These are phyloP conservation scores for Ascodesmis nigricans DNA, from an alignment of 495 filamentous ascomycete genomes.

Conservation along the genomic window DNA sequence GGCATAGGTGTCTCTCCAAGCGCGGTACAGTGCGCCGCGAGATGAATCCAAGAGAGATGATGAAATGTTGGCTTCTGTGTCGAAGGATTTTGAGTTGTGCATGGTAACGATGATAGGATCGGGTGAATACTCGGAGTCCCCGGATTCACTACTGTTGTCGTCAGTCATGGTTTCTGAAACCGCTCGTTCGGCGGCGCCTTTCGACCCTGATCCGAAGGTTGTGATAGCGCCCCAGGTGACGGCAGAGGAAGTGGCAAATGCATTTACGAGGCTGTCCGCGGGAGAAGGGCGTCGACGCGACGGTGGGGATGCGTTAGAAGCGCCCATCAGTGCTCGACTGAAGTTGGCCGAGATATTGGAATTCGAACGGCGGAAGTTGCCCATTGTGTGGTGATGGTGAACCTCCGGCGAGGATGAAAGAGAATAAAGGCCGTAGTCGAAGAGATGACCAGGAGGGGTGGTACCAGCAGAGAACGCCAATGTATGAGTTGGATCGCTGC, in stretches of 20 bases:
- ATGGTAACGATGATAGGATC: constrained; percentile 37
- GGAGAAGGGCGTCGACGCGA: constrained; percentile 42
- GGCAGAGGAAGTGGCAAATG: constrained; percentile 31
- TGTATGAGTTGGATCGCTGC: constrained; percentile 35
- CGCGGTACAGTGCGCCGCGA: constrained; percentile 34
- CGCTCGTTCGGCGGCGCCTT: constrained; percentile 29
- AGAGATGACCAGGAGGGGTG: constrained; percentile 29
- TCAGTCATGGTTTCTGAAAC: constrained; percentile 21
- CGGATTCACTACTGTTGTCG: too few relatives aligned
- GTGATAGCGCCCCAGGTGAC: constrained; percentile 46
- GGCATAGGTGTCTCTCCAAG: constrained; percentile 62
- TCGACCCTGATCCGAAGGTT: constrained; percentile 28
- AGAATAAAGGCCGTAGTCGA: constrained; percentile 2
- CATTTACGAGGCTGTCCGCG: constrained; percentile 40
- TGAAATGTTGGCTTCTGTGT: constrained; percentile 48
- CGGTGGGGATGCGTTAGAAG: constrained; percentile 39
- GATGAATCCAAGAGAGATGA: constrained; percentile 44
- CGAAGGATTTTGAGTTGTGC: constrained; percentile 56
- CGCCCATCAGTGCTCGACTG: constrained; percentile 8
- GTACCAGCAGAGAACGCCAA: constrained; percentile 24
- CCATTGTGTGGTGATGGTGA: constrained; percentile 23
- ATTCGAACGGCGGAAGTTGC: constrained; percentile 29
- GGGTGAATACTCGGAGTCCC: constrained; percentile 24
- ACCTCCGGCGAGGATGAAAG: constrained; percentile 19
- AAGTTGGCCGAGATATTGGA: constrained; percentile 11